These are phyloP conservation scores for Crotalaria pallida DNA, from an alignment of 306 rosid species.

Conservation along the genomic window DNA sequence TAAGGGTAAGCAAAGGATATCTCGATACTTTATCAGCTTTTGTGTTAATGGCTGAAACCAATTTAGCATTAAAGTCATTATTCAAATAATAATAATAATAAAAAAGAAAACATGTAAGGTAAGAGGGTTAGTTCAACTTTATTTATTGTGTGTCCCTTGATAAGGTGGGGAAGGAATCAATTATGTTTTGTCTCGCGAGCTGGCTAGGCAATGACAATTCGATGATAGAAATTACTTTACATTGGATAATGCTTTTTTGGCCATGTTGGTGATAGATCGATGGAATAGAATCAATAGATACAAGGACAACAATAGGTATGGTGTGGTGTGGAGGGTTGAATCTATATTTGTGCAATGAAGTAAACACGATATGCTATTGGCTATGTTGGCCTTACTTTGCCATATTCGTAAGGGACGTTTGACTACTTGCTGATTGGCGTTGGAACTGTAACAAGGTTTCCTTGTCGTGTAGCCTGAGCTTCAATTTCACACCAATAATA, in stretches of 20 bases:
- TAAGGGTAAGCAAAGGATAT: conserved; percentile 4
- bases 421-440: background rate
- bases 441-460: background rate
- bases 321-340: background rate
- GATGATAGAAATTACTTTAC: background rate
- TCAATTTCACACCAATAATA: too few relatives aligned
- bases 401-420: conserved; percentile 11
- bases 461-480: background rate
- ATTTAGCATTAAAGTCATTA: background rate
- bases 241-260: background rate
- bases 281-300: background rate
- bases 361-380: background rate
- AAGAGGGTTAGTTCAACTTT: background rate
- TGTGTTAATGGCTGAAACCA: conserved; percentile 2
- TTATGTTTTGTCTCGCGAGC: background rate
- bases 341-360: background rate
- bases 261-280: background rate
- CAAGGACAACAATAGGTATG: background rate
- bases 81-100: too few relatives aligned
- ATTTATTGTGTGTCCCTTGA: conserved; percentile 6
- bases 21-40: conserved; percentile 25
- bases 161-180: conserved; percentile 8
- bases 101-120: background rate
- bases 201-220: background rate
- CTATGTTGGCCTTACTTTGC: conserved; percentile 9